These are phyloP conservation scores for Opeltia flavorubescens DNA, from an alignment of 495 filamentous ascomycete species.

Conservation along the genomic window DNA sequence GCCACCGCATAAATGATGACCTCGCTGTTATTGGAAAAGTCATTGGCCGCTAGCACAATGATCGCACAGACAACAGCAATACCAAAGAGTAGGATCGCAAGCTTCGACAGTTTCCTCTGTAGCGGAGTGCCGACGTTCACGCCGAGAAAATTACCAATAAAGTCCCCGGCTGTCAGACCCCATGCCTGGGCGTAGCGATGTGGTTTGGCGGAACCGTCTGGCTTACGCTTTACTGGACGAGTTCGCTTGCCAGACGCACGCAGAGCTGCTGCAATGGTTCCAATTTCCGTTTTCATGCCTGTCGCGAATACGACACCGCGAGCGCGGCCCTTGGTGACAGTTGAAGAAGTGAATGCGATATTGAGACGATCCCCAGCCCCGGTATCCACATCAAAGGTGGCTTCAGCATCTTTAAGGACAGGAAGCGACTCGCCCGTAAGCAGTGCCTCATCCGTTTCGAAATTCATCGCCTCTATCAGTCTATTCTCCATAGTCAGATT, in stretches of 20 bases:
- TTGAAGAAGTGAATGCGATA: conserved; percentile 57
- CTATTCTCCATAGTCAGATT: conserved; percentile 14
- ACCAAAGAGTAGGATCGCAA: conserved; percentile 53
- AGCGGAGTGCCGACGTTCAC: conserved; percentile 57
- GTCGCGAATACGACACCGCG: conserved; percentile 56
- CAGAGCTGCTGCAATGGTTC: conserved; percentile 51
- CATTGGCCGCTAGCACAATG: conserved; percentile 48
- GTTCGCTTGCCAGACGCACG: conserved; percentile 30
- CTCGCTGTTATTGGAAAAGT: conserved; percentile 43
- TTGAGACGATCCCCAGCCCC: conserved; percentile 58
- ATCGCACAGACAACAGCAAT: conserved; percentile 58
- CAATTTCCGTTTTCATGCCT: conserved; percentile 60
- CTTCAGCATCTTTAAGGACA: conserved; percentile 42
- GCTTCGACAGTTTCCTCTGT: conserved; percentile 53
- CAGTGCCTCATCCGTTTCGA: conserved; percentile 60
- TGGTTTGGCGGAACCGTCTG: conserved; percentile 34
- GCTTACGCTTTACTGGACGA: conserved; percentile 42
- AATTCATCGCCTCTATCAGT: conserved; percentile 53
- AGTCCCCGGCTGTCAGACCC: conserved; percentile 49
- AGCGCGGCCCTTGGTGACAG: conserved; percentile 55
- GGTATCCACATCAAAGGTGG: conserved; percentile 31
- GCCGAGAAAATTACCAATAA: conserved; percentile 54
- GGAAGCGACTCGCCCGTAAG: conserved; percentile 69
- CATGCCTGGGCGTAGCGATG: conserved; percentile 35
- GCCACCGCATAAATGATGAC: conserved; percentile 62